Evolutionary conservation across 2,329 filamentous ascomycete genomes (phyloP), one percentile per base, ranked within the genome.

Genomic region (Ceratocystiopsis sp.): DNA sequence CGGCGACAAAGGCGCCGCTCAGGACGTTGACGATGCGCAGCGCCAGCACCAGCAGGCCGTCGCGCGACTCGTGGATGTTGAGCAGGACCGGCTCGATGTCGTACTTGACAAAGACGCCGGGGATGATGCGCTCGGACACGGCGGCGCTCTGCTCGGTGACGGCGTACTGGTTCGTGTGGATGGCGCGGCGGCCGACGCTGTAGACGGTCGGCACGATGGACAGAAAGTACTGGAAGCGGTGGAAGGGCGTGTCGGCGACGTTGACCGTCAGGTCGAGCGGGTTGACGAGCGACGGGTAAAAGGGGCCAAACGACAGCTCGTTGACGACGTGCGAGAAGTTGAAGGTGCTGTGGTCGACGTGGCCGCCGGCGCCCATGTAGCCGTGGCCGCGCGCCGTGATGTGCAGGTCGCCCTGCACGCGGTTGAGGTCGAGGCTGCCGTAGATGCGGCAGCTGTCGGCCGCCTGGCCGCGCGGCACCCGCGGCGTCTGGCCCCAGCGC

Each of bases 311-410:
- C 46, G 87, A 95, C 53, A 98, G 75, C 61, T 98, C 91, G 54
- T 83, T 87, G 65, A 98, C 77, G 60, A 94, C 80, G 66, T 98
- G 91, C 32, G 85, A 89, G 70, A 98, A 98, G 71, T 98, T 96
- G 72, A 98, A 95, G 18, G 71, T 89, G 8, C 4, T 11, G 59
- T 96, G 89, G 54, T 93, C 83, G 50, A 96, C 64, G 65, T 96
- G 87, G 35, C 65, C 67, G 35, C 79, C 83, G 51, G 76, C 69
- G 57, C 87, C 85, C 61, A 75, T 73, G 61, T 98, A 98, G n/a
- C 91, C 91, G 60, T 96, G 89, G 0, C 91, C 91, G 48, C 86
- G 67, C 3, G 91, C 91, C 2, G 91, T 98, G 55, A 98, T 91
- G 59, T 98, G 91, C 57, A 98, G 96, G 60, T 98, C 89, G 4